Conservation (phyloP, 2,329 filamentous ascomycete genomes). For the Fusarium sp. region DNA sequence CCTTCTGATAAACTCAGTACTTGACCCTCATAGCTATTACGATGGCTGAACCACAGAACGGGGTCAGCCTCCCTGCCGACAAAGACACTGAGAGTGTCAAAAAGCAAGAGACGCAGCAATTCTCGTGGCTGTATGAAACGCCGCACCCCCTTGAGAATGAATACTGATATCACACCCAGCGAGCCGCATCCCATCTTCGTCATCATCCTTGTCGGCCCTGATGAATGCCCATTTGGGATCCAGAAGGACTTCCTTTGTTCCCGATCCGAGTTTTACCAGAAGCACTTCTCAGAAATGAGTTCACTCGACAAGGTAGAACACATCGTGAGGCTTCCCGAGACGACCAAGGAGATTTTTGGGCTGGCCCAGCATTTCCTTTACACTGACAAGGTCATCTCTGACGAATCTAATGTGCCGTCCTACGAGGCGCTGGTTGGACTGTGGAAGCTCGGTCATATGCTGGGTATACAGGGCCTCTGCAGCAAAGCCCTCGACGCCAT, state of each 20-base stretch:
- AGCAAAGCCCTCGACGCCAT: slow-evolving; percentile 71
- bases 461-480: slow-evolving; percentile 70
- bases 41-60: slow-evolving; percentile 39
- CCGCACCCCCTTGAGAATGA: background rate
- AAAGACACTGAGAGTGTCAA: slow-evolving; percentile 29
- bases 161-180: slow-evolving; percentile 52
- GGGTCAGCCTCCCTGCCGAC: slow-evolving; percentile 10
- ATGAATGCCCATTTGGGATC: slow-evolving; percentile 69
- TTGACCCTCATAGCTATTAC: background rate
- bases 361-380: slow-evolving; percentile 70
- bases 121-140: slow-evolving; percentile 59
- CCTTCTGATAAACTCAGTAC: background rate
- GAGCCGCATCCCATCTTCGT: slow-evolving; percentile 71
- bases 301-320: slow-evolving; percentile 62
- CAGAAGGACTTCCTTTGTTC: slow-evolving; percentile 72
- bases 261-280: slow-evolving; percentile 65
- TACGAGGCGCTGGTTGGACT: slow-evolving; percentile 70
- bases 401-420: slow-evolving; percentile 60
- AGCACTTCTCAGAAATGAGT: slow-evolving; percentile 59
- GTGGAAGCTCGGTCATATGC: slow-evolving; percentile 70
- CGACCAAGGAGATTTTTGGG: slow-evolving; percentile 67
- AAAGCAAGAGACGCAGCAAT: slow-evolving; percentile 41
- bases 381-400: slow-evolving; percentile 64
- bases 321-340: slow-evolving; percentile 66
- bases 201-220: slow-evolving; percentile 67